A percentile compares a stretch with the other conserved stretches of the same genome.
These are phyloP conservation scores for Podospora pseudoanserina DNA, from an alignment of 495 filamentous ascomycete genomes.

Conservation along the genomic window DNA sequence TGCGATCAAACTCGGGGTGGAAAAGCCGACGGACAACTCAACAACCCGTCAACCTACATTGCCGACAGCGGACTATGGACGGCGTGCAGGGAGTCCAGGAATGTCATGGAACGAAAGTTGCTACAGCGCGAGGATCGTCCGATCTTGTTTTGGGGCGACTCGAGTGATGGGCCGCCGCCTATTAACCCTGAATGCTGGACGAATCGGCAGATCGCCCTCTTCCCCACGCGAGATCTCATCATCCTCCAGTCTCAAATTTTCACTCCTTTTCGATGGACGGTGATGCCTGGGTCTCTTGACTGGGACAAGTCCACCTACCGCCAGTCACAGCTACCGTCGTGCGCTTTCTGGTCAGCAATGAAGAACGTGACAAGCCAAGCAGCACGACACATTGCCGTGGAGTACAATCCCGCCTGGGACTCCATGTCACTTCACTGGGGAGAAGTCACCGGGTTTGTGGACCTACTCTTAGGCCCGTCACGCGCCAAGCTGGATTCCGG, in stretches of 20 bases:
- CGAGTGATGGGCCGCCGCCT: no score
- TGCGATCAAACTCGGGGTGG: not conserved
- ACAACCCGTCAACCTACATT: not conserved
- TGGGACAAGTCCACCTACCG: not conserved
- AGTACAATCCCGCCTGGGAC: not conserved
- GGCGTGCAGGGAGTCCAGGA: not conserved
- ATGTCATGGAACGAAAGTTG: not conserved
- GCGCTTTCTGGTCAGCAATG: no score
- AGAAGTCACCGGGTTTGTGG: not conserved
- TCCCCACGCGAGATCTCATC: not conserved
- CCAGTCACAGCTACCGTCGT: no score
- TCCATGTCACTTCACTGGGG: not conserved
- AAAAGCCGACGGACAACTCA: not conserved
- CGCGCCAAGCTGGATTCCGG: no score
- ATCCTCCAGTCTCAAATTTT: not conserved
- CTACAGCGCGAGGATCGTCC: not conserved
- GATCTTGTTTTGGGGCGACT: not conserved
- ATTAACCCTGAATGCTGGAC: not conserved
- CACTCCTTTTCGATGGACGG: no score
- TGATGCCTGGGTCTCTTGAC: not conserved
- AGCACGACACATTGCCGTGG: not conserved
- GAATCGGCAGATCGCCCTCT: not conserved
- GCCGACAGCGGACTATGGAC: not conserved
- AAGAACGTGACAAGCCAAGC: no score
- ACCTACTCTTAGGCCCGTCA: not conserved